Evolutionary conservation across 2,329 filamentous ascomycete species (phyloP).

Genomic region (Cadophora sp.): DNA sequence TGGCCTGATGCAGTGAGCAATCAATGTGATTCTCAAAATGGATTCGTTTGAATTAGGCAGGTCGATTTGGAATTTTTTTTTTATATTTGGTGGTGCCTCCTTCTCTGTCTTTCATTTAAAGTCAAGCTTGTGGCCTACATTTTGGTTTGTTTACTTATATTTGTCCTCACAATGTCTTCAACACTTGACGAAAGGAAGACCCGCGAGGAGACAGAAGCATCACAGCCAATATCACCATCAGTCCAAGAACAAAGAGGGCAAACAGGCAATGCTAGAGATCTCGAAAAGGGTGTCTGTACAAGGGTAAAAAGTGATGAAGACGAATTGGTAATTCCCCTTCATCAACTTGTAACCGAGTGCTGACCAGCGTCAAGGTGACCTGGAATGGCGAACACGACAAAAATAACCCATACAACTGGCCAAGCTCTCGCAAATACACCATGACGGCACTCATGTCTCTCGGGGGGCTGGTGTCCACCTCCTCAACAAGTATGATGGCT

Average conservation of each 20-base stretch:
- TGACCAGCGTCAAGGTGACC: slow-evolving; percentile 13
- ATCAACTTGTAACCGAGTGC: neutral
- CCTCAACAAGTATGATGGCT: slow-evolving; percentile 59
- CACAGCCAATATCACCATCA: neutral
- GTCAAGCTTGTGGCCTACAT: no score
- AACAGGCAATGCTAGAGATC: neutral
- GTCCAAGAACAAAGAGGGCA: neutral
- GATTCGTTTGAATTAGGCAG: neutral
- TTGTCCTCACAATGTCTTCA: neutral
- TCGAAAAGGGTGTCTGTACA: neutral
- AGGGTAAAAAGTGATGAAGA: neutral
- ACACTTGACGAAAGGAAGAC: neutral
- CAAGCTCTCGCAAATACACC: slow-evolving; percentile 48
- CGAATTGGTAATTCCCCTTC: neutral
- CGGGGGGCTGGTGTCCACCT: slow-evolving; percentile 55
- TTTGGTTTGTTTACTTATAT: no score
- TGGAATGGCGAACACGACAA: slow-evolving; percentile 26
- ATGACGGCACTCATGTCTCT: slow-evolving; percentile 54
- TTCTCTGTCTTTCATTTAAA: no score
- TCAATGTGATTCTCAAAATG: neutral
- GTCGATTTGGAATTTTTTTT: neutral
- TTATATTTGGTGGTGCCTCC: neutral
- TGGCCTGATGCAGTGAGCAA: neutral
- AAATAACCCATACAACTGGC: slow-evolving; percentile 28
- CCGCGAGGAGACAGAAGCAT: neutral